Evolutionary conservation across 2,329 filamentous ascomycete species (phyloP).

Genomic region (Ophiostoma australiae): DNA sequence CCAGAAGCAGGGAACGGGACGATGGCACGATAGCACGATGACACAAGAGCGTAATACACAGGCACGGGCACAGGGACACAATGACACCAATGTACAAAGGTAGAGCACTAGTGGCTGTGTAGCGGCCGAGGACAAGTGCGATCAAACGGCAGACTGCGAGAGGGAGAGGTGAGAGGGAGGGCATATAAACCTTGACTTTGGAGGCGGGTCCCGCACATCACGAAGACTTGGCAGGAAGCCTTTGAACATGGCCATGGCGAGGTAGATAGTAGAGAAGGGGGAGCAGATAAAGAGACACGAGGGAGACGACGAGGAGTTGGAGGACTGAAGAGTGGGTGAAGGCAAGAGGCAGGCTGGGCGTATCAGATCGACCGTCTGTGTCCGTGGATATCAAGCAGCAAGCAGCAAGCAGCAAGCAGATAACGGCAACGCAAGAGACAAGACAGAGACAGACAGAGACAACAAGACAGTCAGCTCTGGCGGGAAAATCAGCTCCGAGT

Average conservation of each 20-base stretch:
- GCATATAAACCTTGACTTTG: conserved; percentile 31
- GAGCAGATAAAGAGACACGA: background rate
- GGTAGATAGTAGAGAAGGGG: background rate
- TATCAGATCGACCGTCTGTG: background rate
- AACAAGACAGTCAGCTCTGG: background rate
- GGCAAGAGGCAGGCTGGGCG: background rate
- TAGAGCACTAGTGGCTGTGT: background rate
- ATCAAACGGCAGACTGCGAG: background rate
- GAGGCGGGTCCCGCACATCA: conserved; percentile 30
- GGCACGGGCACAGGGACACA: background rate
- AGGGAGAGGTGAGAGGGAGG: background rate
- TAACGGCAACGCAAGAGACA: background rate
- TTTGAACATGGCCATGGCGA: conserved; percentile 29
- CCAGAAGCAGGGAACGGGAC: conserved; percentile 11
- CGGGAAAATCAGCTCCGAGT: background rate
- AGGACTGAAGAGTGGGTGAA: background rate
- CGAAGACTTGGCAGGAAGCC: conserved; percentile 31
- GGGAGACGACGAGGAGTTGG: background rate
- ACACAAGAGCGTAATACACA: conserved; percentile 4
- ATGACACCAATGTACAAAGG: background rate
- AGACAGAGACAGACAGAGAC: background rate
- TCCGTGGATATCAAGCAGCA: background rate
- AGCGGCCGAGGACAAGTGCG: background rate
- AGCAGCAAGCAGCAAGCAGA: background rate
- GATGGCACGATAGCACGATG: conserved; percentile 3